These are phyloP conservation scores for Linum lewisii DNA, from an alignment of 345 rosid species.

Conservation along the genomic window DNA sequence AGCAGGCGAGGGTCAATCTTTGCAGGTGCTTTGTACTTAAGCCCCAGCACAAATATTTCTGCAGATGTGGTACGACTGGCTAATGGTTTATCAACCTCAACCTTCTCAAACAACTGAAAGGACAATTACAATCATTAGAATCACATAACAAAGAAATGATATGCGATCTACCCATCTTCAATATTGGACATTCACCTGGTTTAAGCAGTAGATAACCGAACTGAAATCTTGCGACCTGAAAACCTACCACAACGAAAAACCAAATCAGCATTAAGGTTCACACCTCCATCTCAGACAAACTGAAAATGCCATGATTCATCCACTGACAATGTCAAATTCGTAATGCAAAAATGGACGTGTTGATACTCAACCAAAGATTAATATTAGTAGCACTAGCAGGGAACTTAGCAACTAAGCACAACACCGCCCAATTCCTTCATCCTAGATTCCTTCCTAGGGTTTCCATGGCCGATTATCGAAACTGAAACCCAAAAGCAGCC, in stretches of 20 bases:
- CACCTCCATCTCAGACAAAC: no score
- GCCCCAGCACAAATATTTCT: conserved; percentile 74
- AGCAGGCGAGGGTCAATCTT: conserved; percentile 87
- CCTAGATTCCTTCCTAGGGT: no score
- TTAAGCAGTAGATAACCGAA: conserved; percentile 66
- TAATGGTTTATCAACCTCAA: conserved; percentile 85
- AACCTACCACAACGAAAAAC: conserved; percentile 31
- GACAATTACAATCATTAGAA: conserved; percentile 11
- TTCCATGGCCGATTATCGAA: no score
- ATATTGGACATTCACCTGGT: conserved; percentile 35
- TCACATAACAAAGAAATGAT: background rate
- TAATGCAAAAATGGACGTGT: no score
- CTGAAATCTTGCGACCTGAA: conserved; percentile 93
- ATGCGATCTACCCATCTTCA: background rate
- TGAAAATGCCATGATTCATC: no score
- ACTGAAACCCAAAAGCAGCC: no score
- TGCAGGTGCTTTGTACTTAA: conserved; percentile 83
- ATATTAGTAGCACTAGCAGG: no score
- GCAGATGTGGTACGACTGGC: conserved; percentile 94
- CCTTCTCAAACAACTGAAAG: conserved; percentile 78
- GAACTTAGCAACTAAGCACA: no score
- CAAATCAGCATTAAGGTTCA: background rate
- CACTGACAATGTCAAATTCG: no score
- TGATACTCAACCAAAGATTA: no score
- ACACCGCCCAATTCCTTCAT: no score